Conservation (phyloP, 371 early-diverging fungal species). For the Dinochytrium kinnereticum region DNA sequence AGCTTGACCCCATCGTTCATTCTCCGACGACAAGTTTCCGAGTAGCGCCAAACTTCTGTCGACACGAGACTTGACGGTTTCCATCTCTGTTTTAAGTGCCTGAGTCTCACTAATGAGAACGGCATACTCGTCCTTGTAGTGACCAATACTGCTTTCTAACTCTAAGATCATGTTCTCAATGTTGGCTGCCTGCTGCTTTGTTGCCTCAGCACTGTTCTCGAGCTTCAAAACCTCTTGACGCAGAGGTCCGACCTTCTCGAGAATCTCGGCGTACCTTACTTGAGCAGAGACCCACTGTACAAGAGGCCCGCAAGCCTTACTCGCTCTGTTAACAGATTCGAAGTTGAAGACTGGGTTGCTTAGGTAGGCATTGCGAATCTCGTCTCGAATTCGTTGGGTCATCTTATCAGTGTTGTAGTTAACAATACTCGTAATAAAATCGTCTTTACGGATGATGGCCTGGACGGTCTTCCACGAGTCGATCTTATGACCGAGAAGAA, state of each 20-base stretch:
- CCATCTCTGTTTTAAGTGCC: conserved; percentile 93
- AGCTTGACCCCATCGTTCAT: conserved; percentile 89
- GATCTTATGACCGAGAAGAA: conserved; percentile 85
- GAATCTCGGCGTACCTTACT: conserved; percentile 88
- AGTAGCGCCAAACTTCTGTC: conserved; percentile 89
- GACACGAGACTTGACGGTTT: conserved; percentile 90
- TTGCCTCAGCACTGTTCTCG: conserved; percentile 78
- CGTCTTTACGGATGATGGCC: conserved; percentile 91
- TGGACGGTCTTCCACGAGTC: conserved; percentile 86
- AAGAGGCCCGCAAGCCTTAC: conserved; percentile 98
- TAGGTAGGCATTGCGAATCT: conserved; percentile 79
- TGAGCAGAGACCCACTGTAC: conserved; percentile 98
- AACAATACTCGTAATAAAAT: conserved; percentile 97
- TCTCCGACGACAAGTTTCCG: conserved; percentile 91
- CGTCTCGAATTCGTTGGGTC: conserved; percentile 74
- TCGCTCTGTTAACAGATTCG: conserved; percentile 95
- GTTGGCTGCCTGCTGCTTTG: conserved; percentile 72
- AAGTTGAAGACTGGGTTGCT: conserved; percentile 87
- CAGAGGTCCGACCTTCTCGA: conserved; percentile 94
- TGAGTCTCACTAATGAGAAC: conserved; percentile 89
- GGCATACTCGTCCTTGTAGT: conserved; percentile 97
- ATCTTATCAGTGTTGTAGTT: conserved; percentile 91
- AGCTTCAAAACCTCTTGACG: conserved; percentile 89
- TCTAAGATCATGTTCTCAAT: conserved; percentile 83
- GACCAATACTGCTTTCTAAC: conserved; percentile 85